Evolutionary conservation across 2,329 filamentous ascomycete species (phyloP).

Genomic region (Pseudogymnoascus sp.): DNA sequence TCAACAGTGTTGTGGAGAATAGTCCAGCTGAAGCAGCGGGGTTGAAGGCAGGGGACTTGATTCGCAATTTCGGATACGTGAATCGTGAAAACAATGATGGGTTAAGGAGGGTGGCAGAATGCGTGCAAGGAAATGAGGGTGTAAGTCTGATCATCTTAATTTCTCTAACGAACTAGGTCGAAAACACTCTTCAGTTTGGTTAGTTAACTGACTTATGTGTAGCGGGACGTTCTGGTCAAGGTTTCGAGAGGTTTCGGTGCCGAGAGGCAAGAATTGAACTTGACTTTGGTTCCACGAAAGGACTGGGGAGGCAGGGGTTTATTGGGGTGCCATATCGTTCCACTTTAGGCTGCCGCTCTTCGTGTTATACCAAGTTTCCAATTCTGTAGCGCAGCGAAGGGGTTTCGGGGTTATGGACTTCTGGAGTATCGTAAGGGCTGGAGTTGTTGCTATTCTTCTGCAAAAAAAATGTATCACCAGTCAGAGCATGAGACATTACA

Average conservation of each 20-base stretch:
- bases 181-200: background rate
- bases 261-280: conserved; percentile 50
- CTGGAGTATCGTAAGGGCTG: background rate
- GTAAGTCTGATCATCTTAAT: conserved; percentile 47
- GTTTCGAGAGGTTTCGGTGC: conserved; percentile 39
- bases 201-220: conserved; percentile 9
- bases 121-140: conserved; percentile 82
- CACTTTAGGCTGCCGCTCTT: conserved; percentile 47
- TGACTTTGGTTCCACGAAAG: conserved; percentile 68
- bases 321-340: conserved; percentile 84
- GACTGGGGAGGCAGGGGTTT: conserved; percentile 89
- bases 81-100: conserved; percentile 81
- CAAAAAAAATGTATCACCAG: background rate
- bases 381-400: background rate
- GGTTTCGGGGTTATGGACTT: background rate
- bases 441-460: background rate
- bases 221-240: conserved; percentile 68
- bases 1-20: conserved; percentile 71
- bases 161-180: background rate
- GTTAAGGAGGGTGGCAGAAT: conserved; percentile 78
- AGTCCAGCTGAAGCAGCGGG: conserved; percentile 83
- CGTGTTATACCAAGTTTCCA: background rate
- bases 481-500: background rate
- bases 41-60: conserved; percentile 70
- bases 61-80: conserved; percentile 79